phyloP scores from a whole-genome alignment of 2,329 filamentous ascomycete genomes.

The Fusarium fujikuroi region DNA sequence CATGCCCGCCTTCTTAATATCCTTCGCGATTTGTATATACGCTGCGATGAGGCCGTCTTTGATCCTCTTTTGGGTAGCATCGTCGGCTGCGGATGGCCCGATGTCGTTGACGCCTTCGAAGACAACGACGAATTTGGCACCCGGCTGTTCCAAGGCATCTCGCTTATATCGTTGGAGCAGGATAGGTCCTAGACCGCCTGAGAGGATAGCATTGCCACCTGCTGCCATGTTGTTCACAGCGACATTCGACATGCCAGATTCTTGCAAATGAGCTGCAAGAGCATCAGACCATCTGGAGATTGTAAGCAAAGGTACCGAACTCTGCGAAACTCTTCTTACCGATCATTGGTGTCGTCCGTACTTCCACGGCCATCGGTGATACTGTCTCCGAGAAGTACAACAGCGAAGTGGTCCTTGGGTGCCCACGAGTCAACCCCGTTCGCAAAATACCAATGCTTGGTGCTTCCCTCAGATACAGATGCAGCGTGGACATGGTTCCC shows the following conservation, averaged over 20 bases:
- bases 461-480: slow-evolving; percentile 24
- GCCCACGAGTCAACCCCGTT: slow-evolving; percentile 21
- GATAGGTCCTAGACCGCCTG: slow-evolving; percentile 20
- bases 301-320: too few species aligned
- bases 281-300: slow-evolving; percentile 19
- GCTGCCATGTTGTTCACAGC: slow-evolving; percentile 34
- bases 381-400: slow-evolving; percentile 31
- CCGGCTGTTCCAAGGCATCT: slow-evolving; percentile 19
- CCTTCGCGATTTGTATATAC: slow-evolving; percentile 1
- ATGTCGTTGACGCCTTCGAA: slow-evolving; percentile 30
- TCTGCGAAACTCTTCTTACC: neutral
- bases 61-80: slow-evolving; percentile 6
- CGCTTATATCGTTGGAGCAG: slow-evolving; percentile 28
- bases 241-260: slow-evolving; percentile 6
- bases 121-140: slow-evolving; percentile 14
- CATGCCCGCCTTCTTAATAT: neutral
- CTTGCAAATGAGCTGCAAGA: slow-evolving; percentile 18
- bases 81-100: slow-evolving; percentile 11
- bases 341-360: slow-evolving; percentile 25
- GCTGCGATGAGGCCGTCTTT: slow-evolving; percentile 1
- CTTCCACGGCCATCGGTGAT: slow-evolving; percentile 34
- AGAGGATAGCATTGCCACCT: slow-evolving; percentile 27
- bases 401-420: slow-evolving; percentile 16
- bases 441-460: slow-evolving; percentile 31
- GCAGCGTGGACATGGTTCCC: slow-evolving; percentile 25